Evolutionary conservation across 2,329 filamentous ascomycete species (phyloP).

Genomic region (Ceratocystis albifundus): DNA sequence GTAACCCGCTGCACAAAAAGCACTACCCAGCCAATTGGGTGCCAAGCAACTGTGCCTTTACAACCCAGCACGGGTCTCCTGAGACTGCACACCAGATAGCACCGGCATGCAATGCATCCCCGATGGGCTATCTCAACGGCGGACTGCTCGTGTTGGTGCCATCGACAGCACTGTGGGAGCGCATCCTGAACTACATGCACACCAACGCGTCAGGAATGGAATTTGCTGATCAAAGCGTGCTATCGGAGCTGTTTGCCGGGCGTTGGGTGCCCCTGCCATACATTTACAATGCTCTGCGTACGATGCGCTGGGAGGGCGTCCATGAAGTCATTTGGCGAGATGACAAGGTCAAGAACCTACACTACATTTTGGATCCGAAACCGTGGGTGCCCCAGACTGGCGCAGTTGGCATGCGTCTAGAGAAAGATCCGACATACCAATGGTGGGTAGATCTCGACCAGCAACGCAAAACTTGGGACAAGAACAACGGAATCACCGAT

Average conservation of each 20-base stretch:
- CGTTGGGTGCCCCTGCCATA: conserved; percentile 50
- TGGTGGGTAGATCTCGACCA: conserved; percentile 46
- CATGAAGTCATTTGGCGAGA: conserved; percentile 48
- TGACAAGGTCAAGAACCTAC: conserved; percentile 47
- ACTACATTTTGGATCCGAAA: conserved; percentile 51
- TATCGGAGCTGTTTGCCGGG: conserved; percentile 43
- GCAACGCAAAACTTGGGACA: conserved; percentile 36
- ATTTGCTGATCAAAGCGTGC: conserved; percentile 50
- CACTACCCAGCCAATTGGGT: conserved; percentile 69
- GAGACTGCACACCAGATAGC: conserved; percentile 37
- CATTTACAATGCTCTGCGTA: conserved; percentile 53
- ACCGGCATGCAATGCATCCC: conserved; percentile 36
- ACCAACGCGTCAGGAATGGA: conserved; percentile 38
- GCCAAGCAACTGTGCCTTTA: conserved; percentile 47
- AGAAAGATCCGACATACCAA: conserved; percentile 38
- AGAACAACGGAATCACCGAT: conserved; percentile 30
- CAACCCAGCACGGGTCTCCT: conserved; percentile 39
- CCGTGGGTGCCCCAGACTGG: conserved; percentile 47
- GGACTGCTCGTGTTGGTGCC: conserved; percentile 49
- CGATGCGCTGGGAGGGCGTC: conserved; percentile 42
- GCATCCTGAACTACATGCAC: conserved; percentile 43
- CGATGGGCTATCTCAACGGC: conserved; percentile 41
- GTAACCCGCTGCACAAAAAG: conserved; percentile 65
- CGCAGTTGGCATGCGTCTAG: conserved; percentile 34
- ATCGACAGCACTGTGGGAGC: conserved; percentile 36